Conservation (phyloP, 2,329 filamentous ascomycete species). For the Aspergillus persii region DNA sequence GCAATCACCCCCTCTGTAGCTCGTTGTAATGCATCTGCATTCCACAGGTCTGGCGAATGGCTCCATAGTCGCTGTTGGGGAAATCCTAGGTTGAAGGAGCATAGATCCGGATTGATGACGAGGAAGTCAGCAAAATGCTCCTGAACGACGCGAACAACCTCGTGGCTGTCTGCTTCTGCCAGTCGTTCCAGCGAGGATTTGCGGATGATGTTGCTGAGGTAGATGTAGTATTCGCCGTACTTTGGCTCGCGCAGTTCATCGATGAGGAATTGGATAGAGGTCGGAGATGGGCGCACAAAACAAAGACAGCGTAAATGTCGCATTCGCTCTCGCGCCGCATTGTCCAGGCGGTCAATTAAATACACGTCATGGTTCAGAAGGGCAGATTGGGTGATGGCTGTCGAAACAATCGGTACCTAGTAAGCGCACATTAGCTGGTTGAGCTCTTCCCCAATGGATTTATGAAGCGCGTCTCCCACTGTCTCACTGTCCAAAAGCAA, state of each 20-base stretch:
- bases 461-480: constrained; percentile 51
- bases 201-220: constrained; percentile 96
- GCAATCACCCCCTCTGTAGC: constrained; percentile 85
- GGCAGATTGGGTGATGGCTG: constrained; percentile 90
- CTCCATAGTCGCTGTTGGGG: constrained; percentile 79
- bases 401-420: constrained; percentile 84
- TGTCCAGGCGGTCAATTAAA: constrained; percentile 93
- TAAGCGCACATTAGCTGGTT: constrained; percentile 18
- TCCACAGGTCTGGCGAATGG: constrained; percentile 80
- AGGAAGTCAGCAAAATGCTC: constrained; percentile 97
- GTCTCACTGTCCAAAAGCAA: constrained; percentile 91
- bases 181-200: constrained; percentile 93
- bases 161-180: constrained; percentile 94
- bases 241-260: constrained; percentile 95
- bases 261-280: constrained; percentile 89
- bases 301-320: constrained; percentile 91
- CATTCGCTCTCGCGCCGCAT: constrained; percentile 91
- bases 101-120: constrained; percentile 91
- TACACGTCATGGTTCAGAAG: constrained; percentile 96
- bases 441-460: not conserved
- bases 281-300: constrained; percentile 86
- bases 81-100: constrained; percentile 71
- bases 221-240: constrained; percentile 95
- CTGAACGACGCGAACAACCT: constrained; percentile 89
- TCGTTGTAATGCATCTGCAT: constrained; percentile 80